Evolutionary conservation across 345 rosid species (phyloP).

Genomic region (Moricandia arvensis): DNA sequence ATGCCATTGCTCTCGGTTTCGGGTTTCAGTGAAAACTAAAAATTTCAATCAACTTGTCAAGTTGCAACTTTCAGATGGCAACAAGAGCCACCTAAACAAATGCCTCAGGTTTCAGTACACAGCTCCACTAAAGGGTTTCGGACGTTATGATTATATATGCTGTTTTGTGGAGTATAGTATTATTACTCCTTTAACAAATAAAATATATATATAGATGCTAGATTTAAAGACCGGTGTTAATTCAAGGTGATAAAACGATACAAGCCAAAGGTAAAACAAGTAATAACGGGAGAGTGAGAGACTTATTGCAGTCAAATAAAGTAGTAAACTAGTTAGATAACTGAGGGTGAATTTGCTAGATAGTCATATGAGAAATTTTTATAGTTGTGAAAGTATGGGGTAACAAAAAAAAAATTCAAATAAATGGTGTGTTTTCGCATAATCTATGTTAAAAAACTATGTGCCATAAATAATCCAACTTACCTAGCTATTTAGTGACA

Average conservation of each 20-base stretch:
- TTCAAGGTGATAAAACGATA: not conserved
- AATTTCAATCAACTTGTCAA: conserved; percentile 15
- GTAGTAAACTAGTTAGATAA: not conserved
- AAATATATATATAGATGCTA: not conserved
- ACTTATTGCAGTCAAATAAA: conserved; percentile 3
- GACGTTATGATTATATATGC: not conserved
- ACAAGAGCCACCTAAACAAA: conserved; percentile 30
- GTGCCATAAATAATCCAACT: not conserved
- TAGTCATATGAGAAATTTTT: not conserved
- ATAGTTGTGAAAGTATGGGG: not conserved
- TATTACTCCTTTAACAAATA: conserved; percentile 3
- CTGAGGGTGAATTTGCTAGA: not conserved
- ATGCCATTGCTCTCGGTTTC: conserved; percentile 19
- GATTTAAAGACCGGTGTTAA: not conserved
- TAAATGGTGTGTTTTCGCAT: not conserved
- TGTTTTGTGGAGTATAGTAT: not conserved
- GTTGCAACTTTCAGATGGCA: conserved; percentile 28
- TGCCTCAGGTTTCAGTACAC: conserved; percentile 32
- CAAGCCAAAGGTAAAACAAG: not conserved
- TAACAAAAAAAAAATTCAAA: not conserved
- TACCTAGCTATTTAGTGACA: not conserved
- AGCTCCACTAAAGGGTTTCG: conserved; percentile 13
- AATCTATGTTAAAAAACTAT: not conserved
- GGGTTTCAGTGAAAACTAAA: conserved; percentile 26
- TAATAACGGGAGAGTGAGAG: not conserved